Base-by-base conservation (phyloP, 2,329 filamentous ascomycete genomes). In the Xylariales sp. region DNA sequence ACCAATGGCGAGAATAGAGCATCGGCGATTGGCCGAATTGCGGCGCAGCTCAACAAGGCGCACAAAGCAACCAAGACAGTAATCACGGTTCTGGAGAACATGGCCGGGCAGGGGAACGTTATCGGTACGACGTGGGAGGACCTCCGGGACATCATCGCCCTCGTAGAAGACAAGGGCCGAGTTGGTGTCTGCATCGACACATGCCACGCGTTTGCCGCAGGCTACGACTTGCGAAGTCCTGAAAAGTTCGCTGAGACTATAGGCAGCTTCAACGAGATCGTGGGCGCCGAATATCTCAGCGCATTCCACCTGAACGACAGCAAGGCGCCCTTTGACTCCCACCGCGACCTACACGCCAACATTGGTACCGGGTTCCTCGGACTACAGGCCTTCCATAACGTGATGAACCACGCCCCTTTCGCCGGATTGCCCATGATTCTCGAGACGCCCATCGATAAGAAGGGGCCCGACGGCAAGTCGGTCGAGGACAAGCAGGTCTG, bases 101-200 rank as follows among this genome's bases (percentile, higher is more conserved):
- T 97, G 90, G 93, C 91, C 2, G 88, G 88, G 4, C 76, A 79
- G 38, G 90, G 90, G 36, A 95, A 93, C 52, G 83, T 94, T 5
- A 80, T 98, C 36, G 93, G 93, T 20, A 83, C 81, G 13, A 82
- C 76, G 1, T 95, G 95, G 58, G 82, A 90, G 57, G 91, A 98
- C 52, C 74, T 98, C 32, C 74, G 83, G 11, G 85, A 89, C 53
- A 87, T 96, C 46, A 94, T 98, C 49, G 74, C 74, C 12, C 70
- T 81, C 7, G 78, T 97, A 17, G 76, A 89, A 16, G 80, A 95
- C 59, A 94, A 95, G 65, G 61, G 69, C 29, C 81, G 93, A 21
- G 83, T 98, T 2, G 93, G 91, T 31, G 89, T 98, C 14, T 98
- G 93, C 61, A 80, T 98, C 40, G 93, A 98, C 59, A 98, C 93